Conservation (phyloP, 495 filamentous ascomycete species). For the Eremomyces bilateralis region DNA sequence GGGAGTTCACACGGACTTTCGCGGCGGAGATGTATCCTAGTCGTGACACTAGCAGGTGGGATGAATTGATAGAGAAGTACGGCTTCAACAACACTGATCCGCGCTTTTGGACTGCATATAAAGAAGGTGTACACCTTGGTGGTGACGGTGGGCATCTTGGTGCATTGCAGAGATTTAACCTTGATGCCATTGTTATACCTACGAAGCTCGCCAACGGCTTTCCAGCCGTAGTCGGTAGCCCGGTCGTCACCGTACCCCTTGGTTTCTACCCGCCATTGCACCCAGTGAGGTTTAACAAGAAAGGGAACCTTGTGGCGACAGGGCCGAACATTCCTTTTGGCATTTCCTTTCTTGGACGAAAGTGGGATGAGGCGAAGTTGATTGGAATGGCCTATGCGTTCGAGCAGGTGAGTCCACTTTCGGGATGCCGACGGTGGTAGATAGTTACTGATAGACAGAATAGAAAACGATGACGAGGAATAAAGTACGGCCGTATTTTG, state of each 20-base stretch:
- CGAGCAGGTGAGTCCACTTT: too few relatives aligned
- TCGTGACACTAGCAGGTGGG: constrained; percentile 28
- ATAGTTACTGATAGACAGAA: too few relatives aligned
- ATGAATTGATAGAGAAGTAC: constrained; percentile 17
- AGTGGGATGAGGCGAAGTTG: constrained; percentile 31
- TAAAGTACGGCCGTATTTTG: constrained; percentile 25
- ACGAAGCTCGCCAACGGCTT: constrained; percentile 22
- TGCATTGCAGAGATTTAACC: constrained; percentile 22
- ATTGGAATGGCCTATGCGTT: constrained; percentile 47
- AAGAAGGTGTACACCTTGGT: constrained; percentile 22
- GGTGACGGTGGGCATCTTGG: constrained; percentile 29
- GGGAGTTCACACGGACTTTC: constrained; percentile 24
- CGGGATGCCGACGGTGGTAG: too few relatives aligned
- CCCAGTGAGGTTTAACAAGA: constrained; percentile 18
- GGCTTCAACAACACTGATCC: constrained; percentile 18
- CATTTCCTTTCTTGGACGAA: constrained; percentile 32
- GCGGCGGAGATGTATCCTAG: constrained; percentile 26
- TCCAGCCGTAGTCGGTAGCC: constrained; percentile 27
- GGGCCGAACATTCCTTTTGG: constrained; percentile 35
- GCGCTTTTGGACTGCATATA: constrained; percentile 18
- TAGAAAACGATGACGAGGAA: constrained; percentile 29
- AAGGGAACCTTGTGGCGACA: constrained; percentile 21
- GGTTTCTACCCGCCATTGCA: constrained; percentile 26
- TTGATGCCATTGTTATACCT: constrained; percentile 31
- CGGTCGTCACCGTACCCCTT: constrained; percentile 30